A percentile compares a stretch with the other conserved stretches of the same genome.
Evolutionary conservation across 2,329 filamentous ascomycete genomes (phyloP).

Genomic region (Fusarium tuaranense): DNA sequence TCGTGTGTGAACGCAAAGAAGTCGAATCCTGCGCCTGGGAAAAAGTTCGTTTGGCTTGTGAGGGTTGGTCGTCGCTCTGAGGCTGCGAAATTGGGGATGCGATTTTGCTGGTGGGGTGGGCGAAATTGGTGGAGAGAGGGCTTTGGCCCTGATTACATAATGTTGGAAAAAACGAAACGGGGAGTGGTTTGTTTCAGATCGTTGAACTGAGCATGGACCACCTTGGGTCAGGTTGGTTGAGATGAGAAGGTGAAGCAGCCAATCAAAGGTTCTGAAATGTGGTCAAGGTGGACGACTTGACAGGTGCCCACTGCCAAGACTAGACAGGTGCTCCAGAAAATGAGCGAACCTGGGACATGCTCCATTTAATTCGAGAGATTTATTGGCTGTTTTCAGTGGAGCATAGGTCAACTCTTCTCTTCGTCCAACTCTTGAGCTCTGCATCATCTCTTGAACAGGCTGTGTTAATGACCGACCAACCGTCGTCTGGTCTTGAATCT

Average conservation of each 20-base stretch:
- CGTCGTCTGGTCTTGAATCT: background rate
- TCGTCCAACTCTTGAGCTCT: background rate
- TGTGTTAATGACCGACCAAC: background rate
- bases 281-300: background rate
- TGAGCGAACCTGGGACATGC: background rate
- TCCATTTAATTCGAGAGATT: background rate
- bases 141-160: background rate
- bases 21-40: slow-evolving; percentile 84
- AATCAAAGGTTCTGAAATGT: background rate
- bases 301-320: background rate
- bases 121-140: slow-evolving; percentile 6
- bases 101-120: slow-evolving; percentile 44
- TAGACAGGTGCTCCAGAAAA: background rate
- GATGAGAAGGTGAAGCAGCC: background rate
- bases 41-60: slow-evolving; percentile 13
- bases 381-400: background rate
- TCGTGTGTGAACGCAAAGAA: slow-evolving; percentile 62
- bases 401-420: background rate
- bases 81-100: slow-evolving; percentile 16
- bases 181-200: background rate
- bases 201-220: background rate
- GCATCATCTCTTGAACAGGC: background rate
- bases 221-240: background rate
- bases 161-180: background rate
- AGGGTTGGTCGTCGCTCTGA: slow-evolving; percentile 23